These are phyloP conservation scores for Tricholoma terreum DNA, from an alignment of 768 basidiomycete genomes.

Conservation along the genomic window DNA sequence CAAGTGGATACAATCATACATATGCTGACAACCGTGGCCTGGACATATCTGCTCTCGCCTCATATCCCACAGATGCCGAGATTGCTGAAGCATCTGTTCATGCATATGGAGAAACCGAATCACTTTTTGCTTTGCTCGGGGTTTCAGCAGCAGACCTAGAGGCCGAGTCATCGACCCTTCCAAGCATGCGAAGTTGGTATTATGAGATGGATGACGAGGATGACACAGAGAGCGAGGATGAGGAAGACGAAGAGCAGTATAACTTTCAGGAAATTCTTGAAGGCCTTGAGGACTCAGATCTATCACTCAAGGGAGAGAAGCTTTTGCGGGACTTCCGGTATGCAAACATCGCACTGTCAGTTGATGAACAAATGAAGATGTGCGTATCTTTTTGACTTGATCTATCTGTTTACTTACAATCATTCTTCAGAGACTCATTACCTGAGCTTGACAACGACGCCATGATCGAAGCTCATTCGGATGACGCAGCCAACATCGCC, in stretches of 20 bases:
- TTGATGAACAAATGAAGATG: slow-evolving; percentile 2
- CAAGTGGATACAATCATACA: slow-evolving; percentile 26
- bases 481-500: background rate
- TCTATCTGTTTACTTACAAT: background rate
- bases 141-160: slow-evolving; percentile 5
- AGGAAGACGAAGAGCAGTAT: too few relatives aligned
- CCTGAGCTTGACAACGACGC: too few relatives aligned
- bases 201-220: background rate
- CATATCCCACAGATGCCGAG: slow-evolving; percentile 21
- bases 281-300: background rate
- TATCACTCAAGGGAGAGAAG: background rate
- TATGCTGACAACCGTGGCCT: slow-evolving; percentile 19
- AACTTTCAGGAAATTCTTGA: background rate
- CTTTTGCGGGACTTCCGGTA: background rate
- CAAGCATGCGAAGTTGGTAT: slow-evolving; percentile 1
- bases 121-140: slow-evolving; percentile 18
- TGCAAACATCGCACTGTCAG: slow-evolving; percentile 5
- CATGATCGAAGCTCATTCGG: background rate
- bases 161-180: background rate
- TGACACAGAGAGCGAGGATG: background rate
- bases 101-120: slow-evolving; percentile 20
- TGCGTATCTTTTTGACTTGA: background rate
- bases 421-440: too few relatives aligned
- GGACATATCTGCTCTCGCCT: slow-evolving; percentile 14
- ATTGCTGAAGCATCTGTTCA: slow-evolving; percentile 12